These are phyloP conservation scores for Lasiosphaeria ovina DNA, from an alignment of 495 filamentous ascomycete species.

Conservation along the genomic window DNA sequence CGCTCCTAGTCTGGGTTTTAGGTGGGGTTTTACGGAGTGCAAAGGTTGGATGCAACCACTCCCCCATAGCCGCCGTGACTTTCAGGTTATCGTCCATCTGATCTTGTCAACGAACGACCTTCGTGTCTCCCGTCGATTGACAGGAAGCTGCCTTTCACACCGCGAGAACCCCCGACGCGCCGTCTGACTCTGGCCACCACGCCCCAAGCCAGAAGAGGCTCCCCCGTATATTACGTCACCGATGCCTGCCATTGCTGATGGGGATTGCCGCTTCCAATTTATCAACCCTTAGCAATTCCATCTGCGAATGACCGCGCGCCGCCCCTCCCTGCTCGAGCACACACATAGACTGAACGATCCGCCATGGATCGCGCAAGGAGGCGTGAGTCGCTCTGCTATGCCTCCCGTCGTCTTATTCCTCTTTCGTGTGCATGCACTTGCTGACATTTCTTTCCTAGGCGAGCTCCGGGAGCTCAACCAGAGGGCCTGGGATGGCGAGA, in stretches of 20 bases:
- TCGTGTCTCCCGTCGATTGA: conserved; percentile 12
- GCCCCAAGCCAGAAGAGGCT: conserved; percentile 18
- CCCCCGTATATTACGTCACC: conserved; percentile 29
- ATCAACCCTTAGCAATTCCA: conserved; percentile 47
- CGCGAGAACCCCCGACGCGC: conserved; percentile 6
- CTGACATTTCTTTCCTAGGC: conserved; percentile 50
- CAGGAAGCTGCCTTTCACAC: conserved; percentile 7
- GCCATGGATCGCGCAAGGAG: conserved; percentile 83
- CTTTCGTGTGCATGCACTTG: not conserved
- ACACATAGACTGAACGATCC: conserved; percentile 30
- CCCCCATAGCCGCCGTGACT: conserved; percentile 20
- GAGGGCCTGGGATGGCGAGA: conserved; percentile 83
- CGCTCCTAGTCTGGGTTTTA: not conserved
- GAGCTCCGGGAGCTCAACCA: conserved; percentile 86
- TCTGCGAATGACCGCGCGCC: conserved; percentile 41
- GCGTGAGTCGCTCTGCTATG: conserved; percentile 52
- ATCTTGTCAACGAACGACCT: conserved; percentile 31
- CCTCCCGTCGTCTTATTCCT: not conserved
- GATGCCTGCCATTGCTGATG: conserved; percentile 48
- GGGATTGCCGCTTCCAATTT: conserved; percentile 45
- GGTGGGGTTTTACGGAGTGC: not conserved
- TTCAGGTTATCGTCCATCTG: conserved; percentile 18
- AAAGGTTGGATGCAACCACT: not conserved
- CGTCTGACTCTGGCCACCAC: conserved; percentile 3
- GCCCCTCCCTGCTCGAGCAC: conserved; percentile 10